A percentile compares a stretch with the other conserved stretches of the same genome.
Evolutionary conservation across 2,329 filamentous ascomycete species (phyloP).

Genomic region (Chaetomium olivaceum): DNA sequence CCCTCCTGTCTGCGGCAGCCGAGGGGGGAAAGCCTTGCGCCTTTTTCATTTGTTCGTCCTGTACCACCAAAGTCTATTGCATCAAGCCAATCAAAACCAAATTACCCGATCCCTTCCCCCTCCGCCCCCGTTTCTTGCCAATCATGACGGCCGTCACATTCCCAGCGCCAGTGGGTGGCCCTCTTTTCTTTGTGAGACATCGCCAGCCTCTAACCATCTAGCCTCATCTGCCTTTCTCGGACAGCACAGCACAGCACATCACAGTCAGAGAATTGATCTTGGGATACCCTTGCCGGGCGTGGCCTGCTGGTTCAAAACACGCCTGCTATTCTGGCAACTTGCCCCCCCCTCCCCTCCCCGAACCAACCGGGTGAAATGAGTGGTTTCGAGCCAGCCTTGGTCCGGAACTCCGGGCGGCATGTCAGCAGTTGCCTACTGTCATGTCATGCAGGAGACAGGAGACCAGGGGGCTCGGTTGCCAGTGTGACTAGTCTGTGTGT

Average conservation of each 20-base stretch:
- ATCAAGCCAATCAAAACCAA: constrained; percentile 26
- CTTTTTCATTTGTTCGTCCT: constrained; percentile 27
- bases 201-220: background rate
- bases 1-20: constrained; percentile 12
- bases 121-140: constrained; percentile 5
- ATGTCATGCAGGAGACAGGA: background rate
- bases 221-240: background rate
- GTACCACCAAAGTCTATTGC: constrained; percentile 27
- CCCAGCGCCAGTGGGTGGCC: background rate
- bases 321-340: too few relatives aligned
- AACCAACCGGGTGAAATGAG: background rate
- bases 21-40: constrained; percentile 13
- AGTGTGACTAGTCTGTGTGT: background rate
- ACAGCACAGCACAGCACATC: background rate
- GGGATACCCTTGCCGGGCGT: background rate
- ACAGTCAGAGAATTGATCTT: too few relatives aligned
- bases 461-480: background rate
- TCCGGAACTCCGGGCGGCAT: background rate
- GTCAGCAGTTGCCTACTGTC: background rate
- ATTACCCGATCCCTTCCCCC: constrained; percentile 14
- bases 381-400: background rate
- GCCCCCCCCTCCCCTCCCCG: background rate
- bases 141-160: constrained; percentile 20
- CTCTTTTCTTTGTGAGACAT: background rate
- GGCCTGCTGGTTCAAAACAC: too few relatives aligned